Conservation (phyloP, 1,139 yeast genomes). For the Hansenula sp. region DNA sequence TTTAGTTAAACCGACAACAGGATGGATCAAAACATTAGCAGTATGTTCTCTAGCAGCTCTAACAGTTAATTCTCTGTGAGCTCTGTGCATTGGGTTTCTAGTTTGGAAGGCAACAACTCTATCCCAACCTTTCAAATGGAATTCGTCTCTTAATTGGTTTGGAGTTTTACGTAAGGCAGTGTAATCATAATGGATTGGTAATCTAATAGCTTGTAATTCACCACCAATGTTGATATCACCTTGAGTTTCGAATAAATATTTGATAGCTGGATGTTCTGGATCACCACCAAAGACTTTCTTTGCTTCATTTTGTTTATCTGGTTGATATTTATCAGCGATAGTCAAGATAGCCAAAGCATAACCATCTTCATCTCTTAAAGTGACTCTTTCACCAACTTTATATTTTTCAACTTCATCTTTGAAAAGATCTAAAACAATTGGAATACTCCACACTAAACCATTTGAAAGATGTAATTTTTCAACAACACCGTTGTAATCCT, state of each 20-base stretch:
- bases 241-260: slow-evolving; percentile 60
- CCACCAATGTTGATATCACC: slow-evolving; percentile 91
- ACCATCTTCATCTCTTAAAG: slow-evolving; percentile 80
- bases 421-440: slow-evolving; percentile 81
- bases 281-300: slow-evolving; percentile 90
- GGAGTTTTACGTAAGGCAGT: slow-evolving; percentile 87
- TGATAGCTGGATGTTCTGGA: slow-evolving; percentile 93
- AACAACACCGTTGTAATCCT: slow-evolving; percentile 80
- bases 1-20: slow-evolving; percentile 94
- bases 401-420: slow-evolving; percentile 45
- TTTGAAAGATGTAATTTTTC: slow-evolving; percentile 66
- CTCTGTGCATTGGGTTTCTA: slow-evolving; percentile 98
- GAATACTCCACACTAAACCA: slow-evolving; percentile 89
- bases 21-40: slow-evolving; percentile 86
- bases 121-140: slow-evolving; percentile 77
- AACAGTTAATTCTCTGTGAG: slow-evolving; percentile 93
- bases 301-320: slow-evolving; percentile 79
- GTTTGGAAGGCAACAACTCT: slow-evolving; percentile 96
- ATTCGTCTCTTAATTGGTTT: slow-evolving; percentile 82
- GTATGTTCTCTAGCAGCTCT: slow-evolving; percentile 83
- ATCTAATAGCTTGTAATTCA: slow-evolving; percentile 71
- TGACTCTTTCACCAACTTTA: slow-evolving; percentile 58
- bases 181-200: slow-evolving; percentile 90
- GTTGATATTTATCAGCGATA: slow-evolving; percentile 73
- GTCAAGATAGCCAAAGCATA: slow-evolving; percentile 77